Evolutionary conservation across 352 stramenopile species (phyloP).

Genomic region (Globisporangium orthogonon): DNA sequence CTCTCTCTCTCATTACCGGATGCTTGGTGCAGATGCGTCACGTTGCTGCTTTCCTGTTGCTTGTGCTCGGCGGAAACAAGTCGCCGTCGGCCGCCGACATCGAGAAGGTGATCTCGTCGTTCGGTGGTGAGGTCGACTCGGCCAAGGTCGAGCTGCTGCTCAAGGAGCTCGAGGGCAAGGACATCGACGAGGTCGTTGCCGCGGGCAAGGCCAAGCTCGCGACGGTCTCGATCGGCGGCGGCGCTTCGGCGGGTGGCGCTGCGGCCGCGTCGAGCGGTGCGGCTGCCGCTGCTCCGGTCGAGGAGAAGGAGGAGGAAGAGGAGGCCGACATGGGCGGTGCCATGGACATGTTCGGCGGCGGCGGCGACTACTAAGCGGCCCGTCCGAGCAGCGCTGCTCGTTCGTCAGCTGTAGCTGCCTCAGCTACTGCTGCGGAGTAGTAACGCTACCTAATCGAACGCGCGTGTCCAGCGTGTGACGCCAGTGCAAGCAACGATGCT

Average conservation of each 20-base stretch:
- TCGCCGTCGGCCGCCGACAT: slow-evolving; percentile 68
- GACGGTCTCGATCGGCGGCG: slow-evolving; percentile 68
- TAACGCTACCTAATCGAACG: slow-evolving; percentile 51
- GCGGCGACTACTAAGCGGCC: slow-evolving; percentile 71
- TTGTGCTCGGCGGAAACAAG: slow-evolving; percentile 82
- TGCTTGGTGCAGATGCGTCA: slow-evolving; percentile 74
- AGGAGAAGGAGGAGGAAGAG: slow-evolving; percentile 72
- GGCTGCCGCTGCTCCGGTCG: slow-evolving; percentile 30
- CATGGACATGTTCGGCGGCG: slow-evolving; percentile 86
- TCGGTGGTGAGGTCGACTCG: slow-evolving; percentile 75
- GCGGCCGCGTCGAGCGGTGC: slow-evolving; percentile 25
- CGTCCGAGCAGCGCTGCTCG: neutral
- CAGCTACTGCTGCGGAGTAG: slow-evolving; percentile 13
- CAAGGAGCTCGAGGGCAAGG: slow-evolving; percentile 88
- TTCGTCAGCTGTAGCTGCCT: slow-evolving; percentile 6
- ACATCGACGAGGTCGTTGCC: slow-evolving; percentile 83
- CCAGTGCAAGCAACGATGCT: slow-evolving; percentile 23
- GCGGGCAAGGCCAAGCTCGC: slow-evolving; percentile 82
- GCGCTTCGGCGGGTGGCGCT: slow-evolving; percentile 27
- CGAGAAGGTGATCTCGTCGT: slow-evolving; percentile 79
- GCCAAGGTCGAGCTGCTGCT: slow-evolving; percentile 76
- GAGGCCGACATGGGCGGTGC: slow-evolving; percentile 69
- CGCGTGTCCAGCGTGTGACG: slow-evolving; percentile 32
- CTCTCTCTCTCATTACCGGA: neutral
- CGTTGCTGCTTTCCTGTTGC: slow-evolving; percentile 89